phyloP scores from a whole-genome alignment of 2,329 filamentous ascomycete species.

The Hypoxylon sp. region DNA sequence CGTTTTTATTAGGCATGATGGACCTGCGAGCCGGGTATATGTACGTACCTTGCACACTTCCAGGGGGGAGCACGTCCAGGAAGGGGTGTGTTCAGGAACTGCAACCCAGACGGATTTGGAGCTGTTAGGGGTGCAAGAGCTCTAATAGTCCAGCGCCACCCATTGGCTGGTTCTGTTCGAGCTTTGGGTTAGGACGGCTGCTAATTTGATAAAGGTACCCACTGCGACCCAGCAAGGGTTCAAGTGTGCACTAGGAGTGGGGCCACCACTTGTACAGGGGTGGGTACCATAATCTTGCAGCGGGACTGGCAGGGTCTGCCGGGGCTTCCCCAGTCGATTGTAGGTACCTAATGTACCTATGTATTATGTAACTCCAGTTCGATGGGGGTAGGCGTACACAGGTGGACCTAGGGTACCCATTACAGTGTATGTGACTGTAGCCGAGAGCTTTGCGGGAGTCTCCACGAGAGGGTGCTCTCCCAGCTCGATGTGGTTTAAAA shows the following conservation, averaged over 20 bases:
- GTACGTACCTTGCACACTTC: constrained; percentile 20
- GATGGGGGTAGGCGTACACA: neutral
- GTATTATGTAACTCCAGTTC: neutral
- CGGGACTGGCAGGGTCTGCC: constrained; percentile 16
- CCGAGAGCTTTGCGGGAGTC: constrained; percentile 19
- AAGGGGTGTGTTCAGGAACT: constrained; percentile 34
- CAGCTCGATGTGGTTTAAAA: constrained; percentile 4
- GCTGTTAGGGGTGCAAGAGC: constrained; percentile 21
- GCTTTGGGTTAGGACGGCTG: constrained; percentile 28
- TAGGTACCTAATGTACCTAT: constrained; percentile 10
- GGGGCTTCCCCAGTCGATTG: constrained; percentile 35
- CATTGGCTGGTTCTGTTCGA: constrained; percentile 20
- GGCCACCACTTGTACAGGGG: constrained; percentile 19
- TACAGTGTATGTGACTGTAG: constrained; percentile 36
- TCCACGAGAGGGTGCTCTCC: constrained; percentile 8
- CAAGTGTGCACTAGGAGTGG: constrained; percentile 18
- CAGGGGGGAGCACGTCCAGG: constrained; percentile 3
- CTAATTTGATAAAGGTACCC: constrained; percentile 39
- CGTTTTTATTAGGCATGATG: constrained; percentile 48
- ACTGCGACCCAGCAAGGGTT: constrained; percentile 19
- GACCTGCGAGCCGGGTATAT: constrained; percentile 41
- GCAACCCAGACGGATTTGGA: constrained; percentile 31
- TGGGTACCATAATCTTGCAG: constrained; percentile 18
- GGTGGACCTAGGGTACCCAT: neutral
- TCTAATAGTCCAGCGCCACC: constrained; percentile 16